Percentiles rank a stretch among this genome's conserved stretches.
These are phyloP conservation scores for Rhodocollybia butyracea DNA, from an alignment of 768 basidiomycete species.

Conservation along the genomic window DNA sequence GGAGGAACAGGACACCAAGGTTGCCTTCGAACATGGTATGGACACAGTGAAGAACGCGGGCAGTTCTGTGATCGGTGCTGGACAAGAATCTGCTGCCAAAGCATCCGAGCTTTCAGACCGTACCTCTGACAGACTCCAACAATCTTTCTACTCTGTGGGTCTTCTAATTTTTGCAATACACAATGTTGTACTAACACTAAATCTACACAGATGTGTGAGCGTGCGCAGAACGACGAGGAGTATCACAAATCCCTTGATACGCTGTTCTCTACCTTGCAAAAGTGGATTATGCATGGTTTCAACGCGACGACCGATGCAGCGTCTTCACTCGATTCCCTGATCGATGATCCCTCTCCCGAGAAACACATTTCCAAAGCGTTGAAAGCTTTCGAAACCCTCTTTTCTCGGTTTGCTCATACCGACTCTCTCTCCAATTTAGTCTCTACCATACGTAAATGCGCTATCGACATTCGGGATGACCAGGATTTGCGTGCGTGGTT, in stretches of 20 bases:
- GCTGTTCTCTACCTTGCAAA: conserved; percentile 52
- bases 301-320: conserved; percentile 43
- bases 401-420: conserved; percentile 51
- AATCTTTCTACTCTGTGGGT: conserved; percentile 51
- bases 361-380: conserved; percentile 59
- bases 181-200: too few relatives aligned
- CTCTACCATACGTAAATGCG: conserved; percentile 36
- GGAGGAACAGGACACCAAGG: conserved; percentile 46
- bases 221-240: conserved; percentile 57
- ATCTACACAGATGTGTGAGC: conserved; percentile 70
- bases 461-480: conserved; percentile 51
- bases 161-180: too few relatives aligned
- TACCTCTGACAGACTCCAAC: conserved; percentile 40
- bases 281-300: conserved; percentile 51
- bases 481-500: conserved; percentile 50
- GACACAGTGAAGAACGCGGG: conserved; percentile 60
- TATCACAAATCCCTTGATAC: conserved; percentile 58
- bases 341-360: conserved; percentile 60
- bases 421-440: conserved; percentile 47
- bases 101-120: conserved; percentile 43
- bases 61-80: conserved; percentile 50
- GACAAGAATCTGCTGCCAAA: conserved; percentile 39
- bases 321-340: conserved; percentile 51
- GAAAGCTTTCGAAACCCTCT: conserved; percentile 38
- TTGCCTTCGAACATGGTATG: conserved; percentile 64